Evolutionary conservation across 371 early-diverging fungal genomes (phyloP).

Genomic region (Saksenaea oblongispora): DNA sequence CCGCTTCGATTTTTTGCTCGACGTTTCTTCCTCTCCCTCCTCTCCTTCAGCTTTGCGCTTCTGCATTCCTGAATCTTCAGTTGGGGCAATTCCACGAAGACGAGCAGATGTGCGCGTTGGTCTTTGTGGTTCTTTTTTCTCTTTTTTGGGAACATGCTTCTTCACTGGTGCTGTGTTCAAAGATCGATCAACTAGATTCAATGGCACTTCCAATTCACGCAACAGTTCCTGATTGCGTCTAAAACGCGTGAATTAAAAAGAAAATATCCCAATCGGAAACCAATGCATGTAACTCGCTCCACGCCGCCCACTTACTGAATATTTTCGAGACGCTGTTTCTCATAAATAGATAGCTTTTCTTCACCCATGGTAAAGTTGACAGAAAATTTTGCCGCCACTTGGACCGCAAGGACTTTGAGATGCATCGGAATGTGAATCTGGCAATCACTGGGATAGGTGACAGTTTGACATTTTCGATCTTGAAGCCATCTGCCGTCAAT

Average conservation of each 20-base stretch:
- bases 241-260: neutral
- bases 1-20: conserved; percentile 17
- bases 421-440: too few relatives aligned
- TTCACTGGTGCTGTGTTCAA: neutral
- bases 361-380: neutral
- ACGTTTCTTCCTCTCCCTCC: neutral
- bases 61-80: conserved; percentile 5
- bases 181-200: conserved; percentile 1
- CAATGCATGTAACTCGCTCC: neutral
- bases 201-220: conserved; percentile 31
- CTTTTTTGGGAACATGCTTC: conserved; percentile 20
- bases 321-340: conserved; percentile 45
- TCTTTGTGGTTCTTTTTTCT: conserved; percentile 18
- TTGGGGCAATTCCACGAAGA: conserved; percentile 35
- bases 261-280: neutral
- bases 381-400: too few relatives aligned
- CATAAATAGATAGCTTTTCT: conserved; percentile 22
- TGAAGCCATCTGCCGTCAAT: too few relatives aligned
- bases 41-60: conserved; percentile 8
- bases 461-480: too few relatives aligned
- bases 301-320: conserved; percentile 32
- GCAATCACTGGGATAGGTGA: too few relatives aligned
- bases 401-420: too few relatives aligned
- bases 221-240: conserved; percentile 49
- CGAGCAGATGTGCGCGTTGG: conserved; percentile 46